Conservation (phyloP, 768 basidiomycete genomes). For the Pleurotus pulmonarius region DNA sequence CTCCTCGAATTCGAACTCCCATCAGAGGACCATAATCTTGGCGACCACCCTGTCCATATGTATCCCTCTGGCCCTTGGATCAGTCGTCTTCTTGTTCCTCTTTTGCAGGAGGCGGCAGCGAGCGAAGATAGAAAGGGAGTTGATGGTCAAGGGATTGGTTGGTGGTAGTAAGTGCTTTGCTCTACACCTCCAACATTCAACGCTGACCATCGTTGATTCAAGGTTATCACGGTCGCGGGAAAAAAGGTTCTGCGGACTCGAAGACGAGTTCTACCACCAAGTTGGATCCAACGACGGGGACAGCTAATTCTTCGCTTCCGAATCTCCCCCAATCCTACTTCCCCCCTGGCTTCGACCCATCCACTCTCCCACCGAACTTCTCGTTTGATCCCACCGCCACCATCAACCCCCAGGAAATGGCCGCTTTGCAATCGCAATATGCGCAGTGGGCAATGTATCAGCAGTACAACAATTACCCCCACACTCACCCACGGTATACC, state of each 20-base stretch:
- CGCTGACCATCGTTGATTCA: too few species aligned
- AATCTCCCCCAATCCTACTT: background rate
- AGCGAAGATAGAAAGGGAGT: too few species aligned
- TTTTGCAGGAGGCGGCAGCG: too few species aligned
- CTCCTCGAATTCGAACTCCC: too few species aligned
- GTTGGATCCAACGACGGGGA: background rate
- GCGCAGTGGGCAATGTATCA: constrained; percentile 7
- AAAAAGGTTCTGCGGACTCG: background rate
- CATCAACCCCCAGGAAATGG: constrained; percentile 3
- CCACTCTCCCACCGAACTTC: background rate
- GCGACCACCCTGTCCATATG: too few species aligned
- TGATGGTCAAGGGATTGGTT: too few species aligned
- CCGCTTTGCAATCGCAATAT: constrained; percentile 2
- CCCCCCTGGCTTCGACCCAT: background rate
- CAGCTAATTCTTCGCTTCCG: background rate
- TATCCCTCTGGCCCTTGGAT: too few species aligned
- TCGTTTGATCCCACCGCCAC: background rate
- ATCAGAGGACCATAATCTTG: too few species aligned
- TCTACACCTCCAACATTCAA: too few species aligned
- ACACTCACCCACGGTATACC: constrained; percentile 4
- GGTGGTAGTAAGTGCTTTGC: too few species aligned
- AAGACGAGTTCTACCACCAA: constrained; percentile 4
- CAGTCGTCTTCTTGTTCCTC: too few species aligned
- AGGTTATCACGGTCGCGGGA: too few species aligned
- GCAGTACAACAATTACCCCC: background rate